Base-by-base conservation (phyloP, 768 basidiomycete species). In the Rhizopogon sp. region DNA sequence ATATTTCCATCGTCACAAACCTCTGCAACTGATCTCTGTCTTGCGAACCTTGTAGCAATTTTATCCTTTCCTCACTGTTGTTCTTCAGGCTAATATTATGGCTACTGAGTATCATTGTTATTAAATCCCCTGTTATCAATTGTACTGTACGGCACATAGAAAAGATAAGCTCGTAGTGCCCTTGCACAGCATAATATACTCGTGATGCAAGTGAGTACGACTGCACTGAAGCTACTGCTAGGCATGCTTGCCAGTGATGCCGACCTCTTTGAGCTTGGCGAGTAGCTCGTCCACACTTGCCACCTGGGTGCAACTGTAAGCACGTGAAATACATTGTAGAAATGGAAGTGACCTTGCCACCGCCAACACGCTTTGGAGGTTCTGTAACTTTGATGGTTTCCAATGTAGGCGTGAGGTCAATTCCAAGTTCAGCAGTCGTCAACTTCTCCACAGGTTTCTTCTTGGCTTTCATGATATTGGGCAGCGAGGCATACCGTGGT, bases 391-490 rank as follows among this genome's bases (percentile, higher is more conserved):
- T 91, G 65, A 98, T 63, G 0, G 85, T 92, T 75, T 97, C 90
- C 28, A 98, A 73, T 33, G 82, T 78, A 14, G 93, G 93, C 0
- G 83, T 80, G 52, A 92, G 80, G 73, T 98, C 93, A 22, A 98
- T 76, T 6, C 85, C 84, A 22, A 98, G 83, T 61, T 94, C 93
- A 22, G 77, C 75, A 1, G 93, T 78, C 14, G 81, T 82, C 50
- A 97, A 64, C 66, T 90, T 93, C 72, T 95, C 87, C 42, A 98
- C 72, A 13, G 89, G 87, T 76, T 99, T 99, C 81, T 98, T 99
- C 80, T 98, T 98, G n/a, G 97, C 97, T 72, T 96, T 95, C 92
- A 96, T 96, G 71, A 96, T 96, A 62, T 93, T 94, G 3, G 93
- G 93, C 56, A 99, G 70, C n/a, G 95, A 93, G 0, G 97, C 97